Percentiles rank a stretch among this genome's conserved stretches.
Evolutionary conservation across 768 basidiomycete genomes (phyloP).

Genomic region (Lentinula guzmanii): DNA sequence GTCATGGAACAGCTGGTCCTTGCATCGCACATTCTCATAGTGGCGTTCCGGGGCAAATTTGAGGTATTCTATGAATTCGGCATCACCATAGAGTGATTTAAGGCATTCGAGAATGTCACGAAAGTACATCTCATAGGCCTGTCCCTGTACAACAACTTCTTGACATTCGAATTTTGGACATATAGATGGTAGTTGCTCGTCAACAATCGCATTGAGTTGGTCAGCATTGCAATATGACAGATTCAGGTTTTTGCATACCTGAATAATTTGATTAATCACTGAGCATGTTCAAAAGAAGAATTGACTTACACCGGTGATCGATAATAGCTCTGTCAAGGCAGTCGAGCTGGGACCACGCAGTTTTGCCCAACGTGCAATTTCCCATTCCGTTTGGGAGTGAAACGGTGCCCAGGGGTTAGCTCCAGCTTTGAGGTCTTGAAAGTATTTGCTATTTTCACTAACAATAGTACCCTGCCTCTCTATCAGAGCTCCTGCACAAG

Average conservation of each 20-base stretch:
- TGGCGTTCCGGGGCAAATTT: neutral
- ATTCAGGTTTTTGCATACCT: conserved; percentile 18
- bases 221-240: conserved; percentile 25
- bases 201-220: conserved; percentile 5
- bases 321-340: neutral
- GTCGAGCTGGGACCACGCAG: neutral
- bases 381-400: neutral
- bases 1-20: neutral
- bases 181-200: too few species aligned
- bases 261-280: neutral
- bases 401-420: too few species aligned
- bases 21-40: neutral
- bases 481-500: too few species aligned
- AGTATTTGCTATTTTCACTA: too few species aligned
- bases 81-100: neutral
- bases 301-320: neutral
- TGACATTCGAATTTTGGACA: neutral
- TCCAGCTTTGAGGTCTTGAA: too few species aligned
- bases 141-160: conserved; percentile 18
- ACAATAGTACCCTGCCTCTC: too few species aligned
- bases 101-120: neutral
- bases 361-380: neutral
- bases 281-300: neutral
- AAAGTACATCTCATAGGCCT: conserved; percentile 10
- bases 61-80: neutral